These are phyloP conservation scores for Pythium myriotylum DNA, from an alignment of 352 stramenopile species.

Conservation along the genomic window DNA sequence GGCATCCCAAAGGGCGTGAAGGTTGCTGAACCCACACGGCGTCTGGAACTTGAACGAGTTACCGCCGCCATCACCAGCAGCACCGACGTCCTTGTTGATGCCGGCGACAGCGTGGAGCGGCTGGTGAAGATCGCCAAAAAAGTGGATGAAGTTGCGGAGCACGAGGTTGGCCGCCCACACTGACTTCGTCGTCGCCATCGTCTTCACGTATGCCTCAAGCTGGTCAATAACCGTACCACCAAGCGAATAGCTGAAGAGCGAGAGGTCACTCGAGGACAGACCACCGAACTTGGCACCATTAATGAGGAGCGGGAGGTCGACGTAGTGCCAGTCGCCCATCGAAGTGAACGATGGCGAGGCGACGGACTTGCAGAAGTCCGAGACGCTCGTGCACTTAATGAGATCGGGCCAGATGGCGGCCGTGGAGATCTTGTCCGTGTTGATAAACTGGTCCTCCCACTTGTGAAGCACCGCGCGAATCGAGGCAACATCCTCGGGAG, in stretches of 20 bases:
- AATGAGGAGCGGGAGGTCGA: slow-evolving; percentile 61
- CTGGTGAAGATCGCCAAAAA: slow-evolving; percentile 69
- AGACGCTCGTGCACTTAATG: slow-evolving; percentile 34
- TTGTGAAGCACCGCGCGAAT: slow-evolving; percentile 29
- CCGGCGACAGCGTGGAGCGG: slow-evolving; percentile 56
- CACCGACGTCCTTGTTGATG: slow-evolving; percentile 31
- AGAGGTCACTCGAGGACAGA: slow-evolving; percentile 39
- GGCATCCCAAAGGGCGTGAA: slow-evolving; percentile 68
- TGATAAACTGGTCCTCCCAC: slow-evolving; percentile 34
- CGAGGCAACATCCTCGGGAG: slow-evolving; percentile 22
- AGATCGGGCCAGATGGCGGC: slow-evolving; percentile 42
- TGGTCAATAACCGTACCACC: slow-evolving; percentile 51
- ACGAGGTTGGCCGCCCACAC: slow-evolving; percentile 61
- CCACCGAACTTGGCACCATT: slow-evolving; percentile 41
- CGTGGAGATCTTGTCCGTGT: slow-evolving; percentile 33
- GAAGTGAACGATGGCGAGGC: slow-evolving; percentile 43
- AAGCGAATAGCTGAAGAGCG: slow-evolving; percentile 53
- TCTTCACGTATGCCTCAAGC: slow-evolving; percentile 31
- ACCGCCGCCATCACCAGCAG: slow-evolving; percentile 48
- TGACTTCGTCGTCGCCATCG: slow-evolving; percentile 64
- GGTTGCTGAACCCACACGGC: slow-evolving; percentile 58
- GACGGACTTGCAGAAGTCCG: slow-evolving; percentile 17
- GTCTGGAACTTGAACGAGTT: slow-evolving; percentile 60
- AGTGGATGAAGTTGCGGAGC: slow-evolving; percentile 71
- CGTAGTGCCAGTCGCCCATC: slow-evolving; percentile 74